Conservation (phyloP, 1,139 yeast genomes). For the Saccharomycopsis phalli region DNA sequence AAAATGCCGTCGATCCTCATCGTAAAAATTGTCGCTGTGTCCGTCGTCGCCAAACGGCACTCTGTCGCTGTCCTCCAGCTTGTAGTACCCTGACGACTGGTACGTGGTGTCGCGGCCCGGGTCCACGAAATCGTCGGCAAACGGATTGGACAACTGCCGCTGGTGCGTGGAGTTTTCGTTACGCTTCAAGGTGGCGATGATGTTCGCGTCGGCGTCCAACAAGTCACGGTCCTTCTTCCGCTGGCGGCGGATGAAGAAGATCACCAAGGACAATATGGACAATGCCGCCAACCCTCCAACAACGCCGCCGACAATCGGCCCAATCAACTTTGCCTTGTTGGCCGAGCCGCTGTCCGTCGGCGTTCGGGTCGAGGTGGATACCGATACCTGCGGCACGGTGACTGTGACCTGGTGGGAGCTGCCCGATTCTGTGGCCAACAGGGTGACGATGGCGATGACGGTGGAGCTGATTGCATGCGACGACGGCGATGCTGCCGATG, state of each 20-base stretch:
- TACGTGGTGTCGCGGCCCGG: constrained; percentile 9
- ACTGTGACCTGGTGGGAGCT: constrained; percentile 18
- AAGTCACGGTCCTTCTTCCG: constrained; percentile 20
- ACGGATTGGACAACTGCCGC: constrained; percentile 19
- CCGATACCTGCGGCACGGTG: constrained; percentile 16
- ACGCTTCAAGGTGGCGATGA: constrained; percentile 19
- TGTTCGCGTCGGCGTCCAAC: constrained; percentile 21
- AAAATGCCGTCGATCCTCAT: constrained; percentile 1
- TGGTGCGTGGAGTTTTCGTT: constrained; percentile 14
- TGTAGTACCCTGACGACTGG: constrained; percentile 3
- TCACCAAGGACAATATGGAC: constrained; percentile 16
- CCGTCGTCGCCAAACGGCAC: constrained; percentile 4
- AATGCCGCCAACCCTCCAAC: constrained; percentile 20
- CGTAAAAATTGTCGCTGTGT: constrained; percentile 2
- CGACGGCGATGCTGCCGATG: constrained; percentile 25
- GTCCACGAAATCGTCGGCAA: constrained; percentile 20
- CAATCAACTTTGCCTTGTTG: constrained; percentile 18
- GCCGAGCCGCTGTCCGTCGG: constrained; percentile 6
- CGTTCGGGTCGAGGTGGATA: constrained; percentile 14
- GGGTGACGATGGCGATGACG: constrained; percentile 13
- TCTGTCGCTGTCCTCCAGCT: neutral
- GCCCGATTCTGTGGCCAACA: constrained; percentile 15
- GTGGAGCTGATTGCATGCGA: constrained; percentile 18
- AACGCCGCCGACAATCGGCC: constrained; percentile 21
- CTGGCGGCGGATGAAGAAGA: constrained; percentile 19